phyloP scores from a whole-genome alignment of 2,329 filamentous ascomycete species.

The Geosmithia morbida region DNA sequence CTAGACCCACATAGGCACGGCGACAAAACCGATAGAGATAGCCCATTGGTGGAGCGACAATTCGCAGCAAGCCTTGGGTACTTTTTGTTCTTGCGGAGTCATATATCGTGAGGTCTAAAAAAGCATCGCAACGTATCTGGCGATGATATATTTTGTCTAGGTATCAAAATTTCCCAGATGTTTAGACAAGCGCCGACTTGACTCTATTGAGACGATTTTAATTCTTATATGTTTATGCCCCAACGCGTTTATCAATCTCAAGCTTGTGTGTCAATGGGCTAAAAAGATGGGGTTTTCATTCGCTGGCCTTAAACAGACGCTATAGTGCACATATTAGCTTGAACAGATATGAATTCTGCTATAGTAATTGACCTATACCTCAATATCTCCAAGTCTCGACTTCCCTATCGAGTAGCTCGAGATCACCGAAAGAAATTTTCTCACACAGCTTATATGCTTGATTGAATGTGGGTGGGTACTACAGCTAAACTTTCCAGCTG shows the following conservation, averaged over 20 bases:
- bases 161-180: slow-evolving; percentile 22
- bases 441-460: slow-evolving; percentile 28
- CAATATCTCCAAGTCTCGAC: slow-evolving; percentile 15
- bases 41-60: slow-evolving; percentile 14
- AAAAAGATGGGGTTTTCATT: slow-evolving; percentile 23
- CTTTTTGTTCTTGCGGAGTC: slow-evolving; percentile 30
- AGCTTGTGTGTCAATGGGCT: neutral
- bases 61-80: slow-evolving; percentile 25
- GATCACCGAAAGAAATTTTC: slow-evolving; percentile 25
- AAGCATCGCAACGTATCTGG: slow-evolving; percentile 21
- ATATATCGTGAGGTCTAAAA: slow-evolving; percentile 23
- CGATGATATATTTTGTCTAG: slow-evolving; percentile 24
- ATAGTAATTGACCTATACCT: slow-evolving; percentile 13
- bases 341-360: slow-evolving; percentile 25
- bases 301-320: slow-evolving; percentile 25
- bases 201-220: slow-evolving; percentile 26
- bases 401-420: slow-evolving; percentile 18
- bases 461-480: slow-evolving; percentile 33
- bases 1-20: too few species aligned
- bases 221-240: slow-evolving; percentile 20
- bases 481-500: slow-evolving; percentile 30
- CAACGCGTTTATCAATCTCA: neutral
- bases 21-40: slow-evolving; percentile 20
- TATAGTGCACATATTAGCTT: slow-evolving; percentile 27
- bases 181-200: slow-evolving; percentile 24